Evolutionary conservation across 331 rosid species (phyloP).

Genomic region (Ulmus americana): DNA sequence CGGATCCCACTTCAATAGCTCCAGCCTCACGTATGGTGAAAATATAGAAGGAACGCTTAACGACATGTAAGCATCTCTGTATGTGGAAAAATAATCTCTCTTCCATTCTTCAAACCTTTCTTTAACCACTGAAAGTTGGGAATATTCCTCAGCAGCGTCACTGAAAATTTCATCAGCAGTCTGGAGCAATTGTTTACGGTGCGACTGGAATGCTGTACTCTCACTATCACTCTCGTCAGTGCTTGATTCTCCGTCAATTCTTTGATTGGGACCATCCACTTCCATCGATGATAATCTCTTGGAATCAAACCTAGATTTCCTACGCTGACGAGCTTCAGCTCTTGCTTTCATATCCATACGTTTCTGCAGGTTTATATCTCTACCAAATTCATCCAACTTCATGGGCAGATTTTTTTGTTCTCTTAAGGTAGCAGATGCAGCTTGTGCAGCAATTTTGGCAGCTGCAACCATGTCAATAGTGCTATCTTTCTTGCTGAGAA

Average conservation of each 20-base stretch:
- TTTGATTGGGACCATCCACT: constrained; percentile 43
- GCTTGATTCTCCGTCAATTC: constrained; percentile 90
- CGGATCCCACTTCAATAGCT: constrained; percentile 94
- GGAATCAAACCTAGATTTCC: constrained; percentile 38
- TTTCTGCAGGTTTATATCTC: constrained; percentile 82
- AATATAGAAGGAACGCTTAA: constrained; percentile 76
- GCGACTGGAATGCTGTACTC: constrained; percentile 58
- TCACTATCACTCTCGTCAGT: constrained; percentile 95
- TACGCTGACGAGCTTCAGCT: constrained; percentile 53
- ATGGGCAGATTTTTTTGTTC: constrained; percentile 65
- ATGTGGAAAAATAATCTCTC: constrained; percentile 54
- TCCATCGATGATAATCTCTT: constrained; percentile 52
- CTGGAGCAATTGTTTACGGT: constrained; percentile 55
- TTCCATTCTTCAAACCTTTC: constrained; percentile 86
- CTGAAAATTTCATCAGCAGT: constrained; percentile 78
- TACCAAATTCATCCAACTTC: constrained; percentile 81
- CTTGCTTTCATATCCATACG: constrained; percentile 66
- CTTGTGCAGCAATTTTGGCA: constrained; percentile 79
- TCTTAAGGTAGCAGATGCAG: constrained; percentile 58
- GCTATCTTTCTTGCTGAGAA: constrained; percentile 61
- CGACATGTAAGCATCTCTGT: constrained; percentile 82
- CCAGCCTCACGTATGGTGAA: constrained; percentile 91
- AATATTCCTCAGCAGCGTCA: constrained; percentile 83
- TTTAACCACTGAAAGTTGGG: constrained; percentile 70
- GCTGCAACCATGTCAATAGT: constrained; percentile 43